phyloP scores from a whole-genome alignment of 768 basidiomycete species.

The Strobilomyces dryophilus region DNA sequence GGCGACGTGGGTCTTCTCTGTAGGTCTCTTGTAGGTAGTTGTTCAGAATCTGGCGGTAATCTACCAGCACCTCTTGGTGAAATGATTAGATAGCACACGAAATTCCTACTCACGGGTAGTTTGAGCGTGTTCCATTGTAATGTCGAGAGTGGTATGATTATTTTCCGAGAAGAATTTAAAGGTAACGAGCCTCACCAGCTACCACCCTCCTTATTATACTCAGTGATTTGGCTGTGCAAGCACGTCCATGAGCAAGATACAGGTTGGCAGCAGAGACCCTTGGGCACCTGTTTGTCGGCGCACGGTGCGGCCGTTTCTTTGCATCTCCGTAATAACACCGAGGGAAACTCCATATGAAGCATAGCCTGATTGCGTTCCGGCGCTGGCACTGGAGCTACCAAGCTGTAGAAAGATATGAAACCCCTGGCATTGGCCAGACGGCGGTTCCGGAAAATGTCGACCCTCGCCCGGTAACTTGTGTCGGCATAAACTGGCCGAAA shows the following conservation, averaged over 20 bases:
- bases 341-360: background rate
- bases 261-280: slow-evolving; percentile 20
- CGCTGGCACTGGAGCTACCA: slow-evolving; percentile 18
- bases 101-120: slow-evolving; percentile 7
- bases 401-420: slow-evolving; percentile 17
- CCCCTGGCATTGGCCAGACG: background rate
- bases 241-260: slow-evolving; percentile 12
- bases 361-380: background rate
- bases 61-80: slow-evolving; percentile 8
- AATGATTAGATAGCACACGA: background rate
- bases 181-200: background rate
- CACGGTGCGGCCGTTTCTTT: background rate
- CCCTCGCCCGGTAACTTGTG: background rate
- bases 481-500: background rate
- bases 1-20: slow-evolving; percentile 11
- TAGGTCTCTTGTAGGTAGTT: slow-evolving; percentile 19
- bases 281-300: slow-evolving; percentile 2
- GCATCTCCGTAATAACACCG: background rate
- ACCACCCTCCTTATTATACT: slow-evolving; percentile 14
- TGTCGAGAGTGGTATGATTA: background rate
- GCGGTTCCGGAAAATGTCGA: background rate
- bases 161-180: background rate
- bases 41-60: slow-evolving; percentile 20
- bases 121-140: slow-evolving; percentile 3
- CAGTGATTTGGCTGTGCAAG: slow-evolving; percentile 7